phyloP scores from a whole-genome alignment of 257 asterid species.

The Solanum sejunctum region DNA sequence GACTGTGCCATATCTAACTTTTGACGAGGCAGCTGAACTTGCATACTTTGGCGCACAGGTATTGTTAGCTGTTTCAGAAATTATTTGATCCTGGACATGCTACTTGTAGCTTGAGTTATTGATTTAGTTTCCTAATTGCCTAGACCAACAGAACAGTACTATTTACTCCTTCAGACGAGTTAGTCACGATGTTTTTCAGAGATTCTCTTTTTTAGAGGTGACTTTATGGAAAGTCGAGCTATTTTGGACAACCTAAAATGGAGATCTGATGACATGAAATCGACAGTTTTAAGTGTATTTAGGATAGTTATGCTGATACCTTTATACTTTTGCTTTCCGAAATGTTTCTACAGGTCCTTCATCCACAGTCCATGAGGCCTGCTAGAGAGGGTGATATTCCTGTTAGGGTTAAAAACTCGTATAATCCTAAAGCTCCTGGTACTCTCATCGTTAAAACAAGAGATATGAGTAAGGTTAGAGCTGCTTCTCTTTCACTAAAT shows the following conservation, averaged over 20 bases:
- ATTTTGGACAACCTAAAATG: not conserved
- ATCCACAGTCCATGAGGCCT: constrained; percentile 96
- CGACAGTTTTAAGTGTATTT: not conserved
- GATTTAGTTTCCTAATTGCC: not conserved
- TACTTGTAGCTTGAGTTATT: not conserved
- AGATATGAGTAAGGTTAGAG: constrained; percentile 68
- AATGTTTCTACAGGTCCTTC: constrained; percentile 50
- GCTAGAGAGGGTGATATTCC: constrained; percentile 94
- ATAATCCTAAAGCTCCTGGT: constrained; percentile 87
- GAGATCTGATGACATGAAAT: not conserved
- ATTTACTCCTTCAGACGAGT: not conserved
- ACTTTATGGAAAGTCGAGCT: not conserved
- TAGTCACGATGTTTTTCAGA: not conserved
- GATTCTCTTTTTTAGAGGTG: not conserved
- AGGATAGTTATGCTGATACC: not conserved
- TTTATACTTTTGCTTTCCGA: not conserved
- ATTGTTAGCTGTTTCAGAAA: not conserved
- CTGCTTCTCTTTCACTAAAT: not conserved
- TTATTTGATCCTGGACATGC: not conserved
- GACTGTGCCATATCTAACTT: constrained; percentile 84
- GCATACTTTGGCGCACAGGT: constrained; percentile 93
- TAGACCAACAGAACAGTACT: not conserved
- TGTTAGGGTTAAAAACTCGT: constrained; percentile 85
- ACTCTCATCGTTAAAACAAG: constrained; percentile 68
- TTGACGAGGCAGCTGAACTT: constrained; percentile 98